phyloP scores from a whole-genome alignment of 1,139 yeast genomes.

The Taphrina deformans region DNA sequence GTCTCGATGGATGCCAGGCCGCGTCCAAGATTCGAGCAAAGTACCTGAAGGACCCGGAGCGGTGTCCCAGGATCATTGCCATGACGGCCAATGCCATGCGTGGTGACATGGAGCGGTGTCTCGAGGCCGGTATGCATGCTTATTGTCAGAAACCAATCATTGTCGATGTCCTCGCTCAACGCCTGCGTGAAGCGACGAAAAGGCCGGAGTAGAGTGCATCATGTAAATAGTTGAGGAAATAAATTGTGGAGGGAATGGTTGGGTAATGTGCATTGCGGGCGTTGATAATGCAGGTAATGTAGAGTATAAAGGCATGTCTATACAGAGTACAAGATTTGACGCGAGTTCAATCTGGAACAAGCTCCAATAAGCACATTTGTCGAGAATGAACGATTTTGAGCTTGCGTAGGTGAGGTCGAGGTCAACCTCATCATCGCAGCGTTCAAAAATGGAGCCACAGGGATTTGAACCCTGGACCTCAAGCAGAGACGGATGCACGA shows the following conservation, averaged over 20 bases:
- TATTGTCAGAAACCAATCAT: conserved; percentile 74
- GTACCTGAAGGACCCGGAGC: conserved; percentile 41
- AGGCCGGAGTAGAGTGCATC: not conserved
- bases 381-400: no score
- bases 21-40: conserved; percentile 47
- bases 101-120: conserved; percentile 79
- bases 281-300: not conserved
- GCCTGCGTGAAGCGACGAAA: conserved; percentile 11
- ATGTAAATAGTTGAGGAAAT: not conserved
- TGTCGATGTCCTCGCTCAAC: conserved; percentile 27
- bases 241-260: not conserved
- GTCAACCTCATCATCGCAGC: no score
- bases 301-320: no score
- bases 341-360: no score
- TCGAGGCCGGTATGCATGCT: conserved; percentile 84
- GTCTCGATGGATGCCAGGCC: conserved; percentile 82
- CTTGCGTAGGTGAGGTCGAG: no score
- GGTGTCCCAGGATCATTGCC: conserved; percentile 60
- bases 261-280: not conserved
- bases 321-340: no score
- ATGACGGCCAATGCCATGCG: conserved; percentile 93
- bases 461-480: conserved; percentile 15
- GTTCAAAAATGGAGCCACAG: conserved; percentile 12
- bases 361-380: no score
- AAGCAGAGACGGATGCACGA: conserved; percentile 13